A percentile compares a stretch with the other conserved stretches of the same genome.
These are phyloP conservation scores for Fraxinus velutina DNA, from an alignment of 305 asterid genomes.

Conservation along the genomic window DNA sequence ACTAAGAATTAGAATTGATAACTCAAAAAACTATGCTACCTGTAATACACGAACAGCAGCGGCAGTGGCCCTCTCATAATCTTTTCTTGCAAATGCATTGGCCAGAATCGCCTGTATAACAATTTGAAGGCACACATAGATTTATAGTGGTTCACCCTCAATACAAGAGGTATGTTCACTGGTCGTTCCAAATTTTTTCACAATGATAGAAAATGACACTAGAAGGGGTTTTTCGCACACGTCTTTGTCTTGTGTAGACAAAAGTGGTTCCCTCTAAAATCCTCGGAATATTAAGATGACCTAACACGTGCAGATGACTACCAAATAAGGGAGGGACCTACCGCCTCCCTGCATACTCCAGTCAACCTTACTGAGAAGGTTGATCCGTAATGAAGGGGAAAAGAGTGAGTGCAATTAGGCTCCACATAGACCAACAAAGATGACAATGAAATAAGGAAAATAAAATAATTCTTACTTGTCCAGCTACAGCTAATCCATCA, in stretches of 20 bases:
- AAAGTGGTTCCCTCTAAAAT: neutral
- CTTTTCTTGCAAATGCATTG: conserved; percentile 44
- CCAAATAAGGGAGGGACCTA: neutral
- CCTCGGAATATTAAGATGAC: neutral
- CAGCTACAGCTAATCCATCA: conserved; percentile 45
- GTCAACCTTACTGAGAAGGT: neutral
- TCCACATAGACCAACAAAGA: neutral
- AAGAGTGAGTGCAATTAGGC: neutral
- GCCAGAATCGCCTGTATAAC: conserved; percentile 43
- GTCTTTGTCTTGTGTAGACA: neutral
- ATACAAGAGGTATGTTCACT: neutral
- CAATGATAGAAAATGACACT: neutral
- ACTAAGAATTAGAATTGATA: neutral
- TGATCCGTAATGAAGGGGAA: neutral
- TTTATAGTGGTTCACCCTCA: neutral
- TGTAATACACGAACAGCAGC: conserved; percentile 43
- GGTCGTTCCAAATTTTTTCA: neutral
- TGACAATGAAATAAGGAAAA: neutral
- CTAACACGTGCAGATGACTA: neutral
- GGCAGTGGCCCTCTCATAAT: conserved; percentile 30
- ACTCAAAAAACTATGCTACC: conserved; percentile 21
- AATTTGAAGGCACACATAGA: neutral
- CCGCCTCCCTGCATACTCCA: neutral
- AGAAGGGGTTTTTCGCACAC: neutral
- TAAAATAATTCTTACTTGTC: conserved; percentile 26